phyloP scores from a whole-genome alignment of 495 filamentous ascomycete species.

The Podospora didyma region DNA sequence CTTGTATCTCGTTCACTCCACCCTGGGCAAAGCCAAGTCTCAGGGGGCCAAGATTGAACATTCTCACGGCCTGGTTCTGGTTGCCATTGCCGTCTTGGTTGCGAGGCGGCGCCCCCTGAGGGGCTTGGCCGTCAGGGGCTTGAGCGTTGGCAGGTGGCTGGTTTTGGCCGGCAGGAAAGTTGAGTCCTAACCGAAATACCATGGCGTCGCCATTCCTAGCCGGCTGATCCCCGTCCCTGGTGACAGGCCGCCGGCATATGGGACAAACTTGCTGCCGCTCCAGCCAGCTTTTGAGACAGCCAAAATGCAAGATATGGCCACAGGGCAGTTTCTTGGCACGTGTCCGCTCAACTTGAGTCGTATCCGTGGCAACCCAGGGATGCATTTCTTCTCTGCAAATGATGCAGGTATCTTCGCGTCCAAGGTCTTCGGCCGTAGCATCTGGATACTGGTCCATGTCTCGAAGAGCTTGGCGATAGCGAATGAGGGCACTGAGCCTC shows the following conservation, averaged over 20 bases:
- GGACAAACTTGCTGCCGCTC: constrained; percentile 97
- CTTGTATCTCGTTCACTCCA: constrained; percentile 41
- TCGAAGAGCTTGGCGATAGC: constrained; percentile 81
- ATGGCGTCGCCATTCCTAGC: constrained; percentile 26
- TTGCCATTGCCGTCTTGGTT: constrained; percentile 27
- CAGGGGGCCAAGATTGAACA: constrained; percentile 61
- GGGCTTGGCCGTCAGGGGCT: constrained; percentile 47
- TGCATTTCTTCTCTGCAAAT: constrained; percentile 97
- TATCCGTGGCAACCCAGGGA: constrained; percentile 54
- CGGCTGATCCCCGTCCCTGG: constrained; percentile 33
- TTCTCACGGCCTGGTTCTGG: constrained; percentile 34
- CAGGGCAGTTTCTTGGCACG: constrained; percentile 95
- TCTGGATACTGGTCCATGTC: constrained; percentile 94
- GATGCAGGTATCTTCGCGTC: constrained; percentile 87
- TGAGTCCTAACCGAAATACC: constrained; percentile 26
- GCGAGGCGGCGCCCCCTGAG: constrained; percentile 50
- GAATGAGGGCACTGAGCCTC: constrained; percentile 78
- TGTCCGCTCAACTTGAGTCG: constrained; percentile 65
- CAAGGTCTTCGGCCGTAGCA: constrained; percentile 81
- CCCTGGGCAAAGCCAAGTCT: constrained; percentile 54
- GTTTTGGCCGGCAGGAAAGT: constrained; percentile 27
- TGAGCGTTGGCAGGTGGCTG: constrained; percentile 25
- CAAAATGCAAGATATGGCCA: constrained; percentile 90
- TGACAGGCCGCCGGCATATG: constrained; percentile 83
- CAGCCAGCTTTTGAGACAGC: constrained; percentile 94